Conservation (phyloP, 805 yeast species). For the Nakazawaea wyomingensis region DNA sequence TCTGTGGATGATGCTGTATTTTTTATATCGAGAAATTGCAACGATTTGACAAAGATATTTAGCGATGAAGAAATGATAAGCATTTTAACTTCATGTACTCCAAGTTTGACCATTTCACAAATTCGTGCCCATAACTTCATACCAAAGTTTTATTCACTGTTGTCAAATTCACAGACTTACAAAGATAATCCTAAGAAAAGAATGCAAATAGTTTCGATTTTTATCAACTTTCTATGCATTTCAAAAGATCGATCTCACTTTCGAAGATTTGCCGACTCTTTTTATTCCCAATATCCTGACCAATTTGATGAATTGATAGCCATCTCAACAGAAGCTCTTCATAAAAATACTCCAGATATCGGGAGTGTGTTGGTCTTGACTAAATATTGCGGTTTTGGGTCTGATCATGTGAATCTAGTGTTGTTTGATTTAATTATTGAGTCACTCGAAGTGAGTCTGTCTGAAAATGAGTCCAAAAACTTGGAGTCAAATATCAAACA, state of each 20-base stretch:
- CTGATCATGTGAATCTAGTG: not conserved
- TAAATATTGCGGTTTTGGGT: constrained; percentile 13
- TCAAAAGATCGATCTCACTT: constrained; percentile 23
- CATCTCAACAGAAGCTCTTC: constrained; percentile 26
- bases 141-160: constrained; percentile 26
- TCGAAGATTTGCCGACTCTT: constrained; percentile 22
- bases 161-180: constrained; percentile 23
- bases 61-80: constrained; percentile 10
- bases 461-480: no score
- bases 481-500: no score
- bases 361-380: constrained; percentile 20
- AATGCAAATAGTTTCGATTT: constrained; percentile 27
- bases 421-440: constrained; percentile 12
- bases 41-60: constrained; percentile 14
- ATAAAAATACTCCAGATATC: constrained; percentile 23
- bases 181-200: constrained; percentile 17
- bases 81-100: constrained; percentile 10
- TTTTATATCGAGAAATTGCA: not conserved
- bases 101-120: constrained; percentile 4
- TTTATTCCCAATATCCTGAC: constrained; percentile 21
- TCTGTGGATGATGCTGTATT: constrained; percentile 1
- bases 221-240: constrained; percentile 26
- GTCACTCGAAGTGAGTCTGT: constrained; percentile 12
- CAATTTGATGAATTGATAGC: constrained; percentile 18
- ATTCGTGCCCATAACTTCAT: constrained; percentile 19